phyloP scores from a whole-genome alignment of 1,284 basidiomycete species.

The Abortiporus biennis region DNA sequence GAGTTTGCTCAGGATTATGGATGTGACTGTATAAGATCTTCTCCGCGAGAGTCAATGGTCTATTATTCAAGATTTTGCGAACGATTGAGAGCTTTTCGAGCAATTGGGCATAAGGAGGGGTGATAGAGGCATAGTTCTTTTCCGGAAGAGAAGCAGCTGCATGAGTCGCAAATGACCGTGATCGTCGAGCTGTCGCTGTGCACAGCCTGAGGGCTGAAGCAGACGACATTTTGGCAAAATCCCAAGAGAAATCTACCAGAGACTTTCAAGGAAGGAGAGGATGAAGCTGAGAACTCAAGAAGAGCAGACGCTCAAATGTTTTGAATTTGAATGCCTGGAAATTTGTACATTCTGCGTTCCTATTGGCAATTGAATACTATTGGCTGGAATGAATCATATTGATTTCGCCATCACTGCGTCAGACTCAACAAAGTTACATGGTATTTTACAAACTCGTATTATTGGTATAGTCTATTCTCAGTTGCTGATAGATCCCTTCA shows the following conservation, averaged over 20 bases:
- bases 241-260: too few species aligned
- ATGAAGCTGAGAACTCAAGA: too few species aligned
- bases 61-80: slow-evolving; percentile 58
- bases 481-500: slow-evolving; percentile 26
- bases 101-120: slow-evolving; percentile 82
- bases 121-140: slow-evolving; percentile 77
- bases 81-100: slow-evolving; percentile 73
- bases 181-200: not conserved
- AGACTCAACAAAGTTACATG: too few species aligned
- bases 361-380: too few species aligned
- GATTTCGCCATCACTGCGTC: too few species aligned
- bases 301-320: too few species aligned
- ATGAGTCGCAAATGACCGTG: slow-evolving; percentile 48
- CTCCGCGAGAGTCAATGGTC: slow-evolving; percentile 89
- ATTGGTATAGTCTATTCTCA: slow-evolving; percentile 7
- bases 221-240: not conserved
- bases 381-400: too few species aligned
- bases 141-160: slow-evolving; percentile 33
- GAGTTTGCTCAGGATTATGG: slow-evolving; percentile 68
- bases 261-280: too few species aligned
- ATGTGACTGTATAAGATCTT: slow-evolving; percentile 98
- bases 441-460: not conserved
- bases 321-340: too few species aligned
- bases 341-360: too few species aligned
- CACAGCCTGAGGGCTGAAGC: not conserved